phyloP scores from a whole-genome alignment of 768 basidiomycete genomes.

The Rickenella mellea region DNA sequence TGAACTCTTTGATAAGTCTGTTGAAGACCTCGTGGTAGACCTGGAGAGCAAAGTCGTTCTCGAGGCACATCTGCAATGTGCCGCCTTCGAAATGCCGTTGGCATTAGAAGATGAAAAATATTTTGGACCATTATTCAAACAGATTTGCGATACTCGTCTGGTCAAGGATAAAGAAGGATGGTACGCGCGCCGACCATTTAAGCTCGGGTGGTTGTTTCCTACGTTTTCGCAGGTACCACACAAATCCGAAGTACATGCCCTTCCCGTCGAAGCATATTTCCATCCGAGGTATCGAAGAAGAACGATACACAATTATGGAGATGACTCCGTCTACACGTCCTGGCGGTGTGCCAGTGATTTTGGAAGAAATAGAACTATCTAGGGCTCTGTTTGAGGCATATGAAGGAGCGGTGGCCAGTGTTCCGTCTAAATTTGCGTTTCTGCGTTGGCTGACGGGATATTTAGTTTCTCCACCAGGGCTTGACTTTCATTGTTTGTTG shows the following conservation, averaged over 20 bases:
- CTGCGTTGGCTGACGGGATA: neutral
- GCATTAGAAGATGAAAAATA: constrained; percentile 53
- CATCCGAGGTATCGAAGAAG: constrained; percentile 71
- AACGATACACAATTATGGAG: constrained; percentile 69
- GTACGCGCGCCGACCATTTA: constrained; percentile 25
- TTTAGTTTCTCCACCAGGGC: constrained; percentile 83
- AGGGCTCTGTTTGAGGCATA: constrained; percentile 83
- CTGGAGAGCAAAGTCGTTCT: constrained; percentile 64
- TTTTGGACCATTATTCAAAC: constrained; percentile 55
- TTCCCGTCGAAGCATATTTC: constrained; percentile 64
- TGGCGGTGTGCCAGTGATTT: constrained; percentile 30
- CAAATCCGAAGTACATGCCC: constrained; percentile 71
- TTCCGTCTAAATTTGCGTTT: constrained; percentile 1
- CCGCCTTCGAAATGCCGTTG: constrained; percentile 78
- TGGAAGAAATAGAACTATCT: constrained; percentile 81
- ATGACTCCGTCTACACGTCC: constrained; percentile 31
- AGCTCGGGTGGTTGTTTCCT: neutral
- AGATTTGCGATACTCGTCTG: constrained; percentile 54
- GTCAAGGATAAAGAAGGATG: constrained; percentile 72
- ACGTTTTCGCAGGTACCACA: constrained; percentile 54
- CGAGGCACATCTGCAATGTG: constrained; percentile 85
- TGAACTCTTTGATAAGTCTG: constrained; percentile 54
- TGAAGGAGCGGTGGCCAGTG: constrained; percentile 73
- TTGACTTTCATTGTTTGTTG: constrained; percentile 60
- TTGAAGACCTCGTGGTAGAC: constrained; percentile 61